Evolutionary conservation across 768 basidiomycete species (phyloP).

Genomic region (Hirschioporus abietinus): DNA sequence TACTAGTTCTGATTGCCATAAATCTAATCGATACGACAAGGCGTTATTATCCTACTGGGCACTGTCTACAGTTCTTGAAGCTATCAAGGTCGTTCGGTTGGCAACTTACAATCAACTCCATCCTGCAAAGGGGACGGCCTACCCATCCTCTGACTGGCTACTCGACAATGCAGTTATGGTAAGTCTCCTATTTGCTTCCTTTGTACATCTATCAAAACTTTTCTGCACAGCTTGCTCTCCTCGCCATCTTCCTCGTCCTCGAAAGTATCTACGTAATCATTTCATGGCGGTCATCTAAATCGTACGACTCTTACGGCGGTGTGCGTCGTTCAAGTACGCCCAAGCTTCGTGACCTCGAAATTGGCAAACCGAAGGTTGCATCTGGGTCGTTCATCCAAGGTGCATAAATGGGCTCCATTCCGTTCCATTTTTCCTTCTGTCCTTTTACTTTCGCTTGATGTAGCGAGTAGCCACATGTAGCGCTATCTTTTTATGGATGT

Average conservation of each 20-base stretch:
- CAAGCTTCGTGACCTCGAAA: not conserved
- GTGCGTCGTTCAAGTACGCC: not conserved
- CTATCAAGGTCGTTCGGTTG: conserved; percentile 18
- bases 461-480: not conserved
- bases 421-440: not conserved
- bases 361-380: not conserved
- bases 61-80: conserved; percentile 17
- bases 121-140: conserved; percentile 19
- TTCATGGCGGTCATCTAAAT: not conserved
- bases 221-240: not conserved
- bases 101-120: conserved; percentile 15
- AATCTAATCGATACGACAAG: conserved; percentile 6
- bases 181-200: not conserved
- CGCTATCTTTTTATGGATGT: not conserved
- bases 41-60: conserved; percentile 21
- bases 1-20: not conserved
- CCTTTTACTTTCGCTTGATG: not conserved
- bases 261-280: conserved; percentile 1
- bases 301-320: not conserved
- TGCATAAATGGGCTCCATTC: not conserved
- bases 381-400: not conserved
- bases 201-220: not conserved
- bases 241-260: not conserved
- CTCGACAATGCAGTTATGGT: conserved; percentile 25
- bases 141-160: conserved; percentile 23